phyloP scores from a whole-genome alignment of 768 basidiomycete species.

The Albatrellus ellisii region DNA sequence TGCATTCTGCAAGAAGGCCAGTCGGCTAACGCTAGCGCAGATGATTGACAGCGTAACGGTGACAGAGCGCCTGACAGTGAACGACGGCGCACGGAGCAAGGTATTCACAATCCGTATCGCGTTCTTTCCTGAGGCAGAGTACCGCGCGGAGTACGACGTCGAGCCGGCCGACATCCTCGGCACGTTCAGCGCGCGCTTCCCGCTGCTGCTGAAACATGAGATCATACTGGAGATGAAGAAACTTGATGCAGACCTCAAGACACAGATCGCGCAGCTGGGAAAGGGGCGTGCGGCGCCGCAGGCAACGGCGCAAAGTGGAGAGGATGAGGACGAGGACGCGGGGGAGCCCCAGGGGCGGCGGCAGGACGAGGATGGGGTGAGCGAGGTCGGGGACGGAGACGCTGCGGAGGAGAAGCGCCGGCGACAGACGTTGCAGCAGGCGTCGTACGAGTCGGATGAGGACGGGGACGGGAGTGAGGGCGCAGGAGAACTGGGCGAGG shows the following conservation, averaged over 20 bases:
- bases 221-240: slow-evolving; percentile 79
- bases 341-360: slow-evolving; percentile 20
- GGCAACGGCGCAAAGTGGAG: slow-evolving; percentile 36
- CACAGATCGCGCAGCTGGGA: slow-evolving; percentile 71
- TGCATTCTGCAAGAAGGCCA: slow-evolving; percentile 81
- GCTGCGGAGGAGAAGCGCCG: slow-evolving; percentile 67
- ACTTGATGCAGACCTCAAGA: slow-evolving; percentile 64
- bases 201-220: slow-evolving; percentile 72
- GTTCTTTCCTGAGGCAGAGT: slow-evolving; percentile 83
- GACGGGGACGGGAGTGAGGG: slow-evolving; percentile 40
- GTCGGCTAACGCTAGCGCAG: slow-evolving; percentile 76
- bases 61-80: slow-evolving; percentile 58
- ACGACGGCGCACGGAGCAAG: slow-evolving; percentile 58
- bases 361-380: slow-evolving; percentile 44
- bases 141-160: slow-evolving; percentile 70
- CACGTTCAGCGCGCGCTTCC: slow-evolving; percentile 63
- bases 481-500: slow-evolving; percentile 35
- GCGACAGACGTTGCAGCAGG: slow-evolving; percentile 58
- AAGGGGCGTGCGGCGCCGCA: slow-evolving; percentile 50
- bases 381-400: slow-evolving; percentile 74
- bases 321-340: slow-evolving; percentile 37
- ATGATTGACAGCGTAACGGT: slow-evolving; percentile 75
- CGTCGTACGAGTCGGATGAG: slow-evolving; percentile 66
- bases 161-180: slow-evolving; percentile 57
- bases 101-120: slow-evolving; percentile 69